These are phyloP conservation scores for Globisporangium cylindrosporum DNA, from an alignment of 352 stramenopile genomes.

Conservation along the genomic window DNA sequence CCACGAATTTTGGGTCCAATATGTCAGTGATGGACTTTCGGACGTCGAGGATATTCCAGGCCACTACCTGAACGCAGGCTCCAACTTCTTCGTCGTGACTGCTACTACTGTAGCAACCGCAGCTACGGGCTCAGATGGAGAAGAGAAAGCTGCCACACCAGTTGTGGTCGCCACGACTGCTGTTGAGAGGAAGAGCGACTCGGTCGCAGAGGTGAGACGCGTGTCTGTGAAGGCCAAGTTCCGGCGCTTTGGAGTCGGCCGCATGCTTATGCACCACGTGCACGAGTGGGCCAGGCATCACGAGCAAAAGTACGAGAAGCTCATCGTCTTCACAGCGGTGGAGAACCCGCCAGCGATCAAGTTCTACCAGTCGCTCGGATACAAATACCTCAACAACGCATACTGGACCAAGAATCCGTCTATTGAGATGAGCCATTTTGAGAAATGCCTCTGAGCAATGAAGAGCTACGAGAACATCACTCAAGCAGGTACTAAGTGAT, in stretches of 20 bases:
- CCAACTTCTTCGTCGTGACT: constrained; percentile 15
- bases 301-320: background rate
- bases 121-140: background rate
- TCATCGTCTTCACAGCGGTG: constrained; percentile 10
- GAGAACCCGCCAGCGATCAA: constrained; percentile 6
- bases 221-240: constrained; percentile 15
- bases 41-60: constrained; percentile 12
- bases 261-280: constrained; percentile 16
- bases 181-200: constrained; percentile 1
- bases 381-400: constrained; percentile 4
- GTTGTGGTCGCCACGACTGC: constrained; percentile 17
- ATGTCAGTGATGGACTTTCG: constrained; percentile 24
- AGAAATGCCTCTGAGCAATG: constrained; percentile 1
- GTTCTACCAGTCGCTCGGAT: constrained; percentile 24
- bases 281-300: constrained; percentile 16
- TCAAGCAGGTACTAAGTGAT: too few relatives aligned
- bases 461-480: background rate
- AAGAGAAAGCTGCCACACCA: background rate
- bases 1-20: constrained; percentile 17
- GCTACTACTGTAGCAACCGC: background rate
- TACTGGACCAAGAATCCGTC: background rate
- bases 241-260: constrained; percentile 18
- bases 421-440: constrained; percentile 1
- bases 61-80: constrained; percentile 10
- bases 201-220: constrained; percentile 5